phyloP scores from a whole-genome alignment of 2,329 filamentous ascomycete genomes.

The Fusarium setosum region DNA sequence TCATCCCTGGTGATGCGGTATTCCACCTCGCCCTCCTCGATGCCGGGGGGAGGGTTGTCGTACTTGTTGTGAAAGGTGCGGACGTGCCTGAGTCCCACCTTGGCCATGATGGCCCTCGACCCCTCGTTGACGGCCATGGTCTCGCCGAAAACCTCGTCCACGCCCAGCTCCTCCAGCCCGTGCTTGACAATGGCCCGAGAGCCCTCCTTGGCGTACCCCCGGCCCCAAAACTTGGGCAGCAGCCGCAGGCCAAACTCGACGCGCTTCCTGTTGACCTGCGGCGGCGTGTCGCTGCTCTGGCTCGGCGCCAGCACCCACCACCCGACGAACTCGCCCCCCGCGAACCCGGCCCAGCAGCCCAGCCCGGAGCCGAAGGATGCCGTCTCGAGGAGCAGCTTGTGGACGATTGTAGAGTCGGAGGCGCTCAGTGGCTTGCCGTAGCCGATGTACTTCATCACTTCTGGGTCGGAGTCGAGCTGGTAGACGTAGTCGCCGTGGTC shows the following conservation, averaged over 20 bases:
- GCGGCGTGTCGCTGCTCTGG: slow-evolving; percentile 24
- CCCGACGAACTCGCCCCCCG: slow-evolving; percentile 43
- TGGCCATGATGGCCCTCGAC: slow-evolving; percentile 38
- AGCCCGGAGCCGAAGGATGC: slow-evolving; percentile 32
- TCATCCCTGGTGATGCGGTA: slow-evolving; percentile 37
- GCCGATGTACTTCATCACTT: slow-evolving; percentile 39
- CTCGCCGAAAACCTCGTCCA: slow-evolving; percentile 40
- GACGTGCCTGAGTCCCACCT: slow-evolving; percentile 33
- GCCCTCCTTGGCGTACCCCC: slow-evolving; percentile 47
- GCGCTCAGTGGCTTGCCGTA: slow-evolving; percentile 35
- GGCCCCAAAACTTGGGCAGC: slow-evolving; percentile 44
- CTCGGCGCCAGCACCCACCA: slow-evolving; percentile 45
- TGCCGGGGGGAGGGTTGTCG: slow-evolving; percentile 38
- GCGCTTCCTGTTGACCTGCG: slow-evolving; percentile 18
- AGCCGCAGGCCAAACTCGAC: slow-evolving; percentile 44
- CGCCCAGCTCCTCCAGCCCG: slow-evolving; percentile 42
- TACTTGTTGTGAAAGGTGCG: slow-evolving; percentile 41
- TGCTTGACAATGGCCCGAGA: slow-evolving; percentile 43
- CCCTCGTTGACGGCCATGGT: slow-evolving; percentile 47
- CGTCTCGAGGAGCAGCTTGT: slow-evolving; percentile 38
- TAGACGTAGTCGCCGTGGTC: slow-evolving; percentile 34
- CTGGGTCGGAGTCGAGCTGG: slow-evolving; percentile 31
- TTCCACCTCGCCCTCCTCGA: slow-evolving; percentile 44
- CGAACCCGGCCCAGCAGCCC: slow-evolving; percentile 36
- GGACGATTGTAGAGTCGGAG: slow-evolving; percentile 34